phyloP scores from a whole-genome alignment of 1,284 basidiomycete species.

The Singerocomus inundabilis region DNA sequence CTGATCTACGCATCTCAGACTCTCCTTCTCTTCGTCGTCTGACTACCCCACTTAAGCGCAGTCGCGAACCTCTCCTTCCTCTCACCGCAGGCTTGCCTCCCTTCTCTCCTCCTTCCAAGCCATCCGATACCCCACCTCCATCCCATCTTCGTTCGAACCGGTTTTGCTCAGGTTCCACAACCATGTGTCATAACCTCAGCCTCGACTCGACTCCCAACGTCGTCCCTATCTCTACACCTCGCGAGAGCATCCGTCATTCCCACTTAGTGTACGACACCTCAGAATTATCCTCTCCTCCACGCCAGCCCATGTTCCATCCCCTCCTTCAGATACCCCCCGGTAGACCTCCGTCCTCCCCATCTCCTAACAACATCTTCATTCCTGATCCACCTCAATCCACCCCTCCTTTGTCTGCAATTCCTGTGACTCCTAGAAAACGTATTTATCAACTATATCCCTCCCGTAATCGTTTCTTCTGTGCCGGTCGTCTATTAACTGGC shows the following conservation, averaged over 20 bases:
- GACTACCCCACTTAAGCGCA: slow-evolving; percentile 49
- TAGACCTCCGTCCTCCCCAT: slow-evolving; percentile 28
- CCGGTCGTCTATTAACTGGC: slow-evolving; percentile 75
- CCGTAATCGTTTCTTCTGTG: slow-evolving; percentile 71
- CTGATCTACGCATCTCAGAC: slow-evolving; percentile 28
- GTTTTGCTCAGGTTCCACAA: slow-evolving; percentile 55
- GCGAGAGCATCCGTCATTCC: slow-evolving; percentile 9
- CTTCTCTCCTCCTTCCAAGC: not conserved
- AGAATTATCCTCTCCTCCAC: slow-evolving; percentile 12
- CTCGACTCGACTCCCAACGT: slow-evolving; percentile 45
- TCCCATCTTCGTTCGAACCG: slow-evolving; percentile 33
- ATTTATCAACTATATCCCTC: slow-evolving; percentile 67
- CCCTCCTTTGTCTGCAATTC: slow-evolving; percentile 48
- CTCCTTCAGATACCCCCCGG: slow-evolving; percentile 28
- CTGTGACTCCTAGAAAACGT: slow-evolving; percentile 45
- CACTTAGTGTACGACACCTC: slow-evolving; percentile 7
- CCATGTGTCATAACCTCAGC: slow-evolving; percentile 53
- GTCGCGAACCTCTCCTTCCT: slow-evolving; percentile 67
- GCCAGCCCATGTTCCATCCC: slow-evolving; percentile 21
- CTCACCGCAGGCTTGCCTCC: slow-evolving; percentile 28
- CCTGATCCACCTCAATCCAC: slow-evolving; percentile 24
- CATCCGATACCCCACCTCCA: slow-evolving; percentile 20
- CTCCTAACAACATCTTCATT: slow-evolving; percentile 31
- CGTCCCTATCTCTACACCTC: slow-evolving; percentile 5
- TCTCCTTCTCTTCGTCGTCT: slow-evolving; percentile 33